Percentiles rank a stretch among this genome's conserved stretches.
phyloP scores from a whole-genome alignment of 2,329 filamentous ascomycete species.

The Thelonectria discophora region DNA sequence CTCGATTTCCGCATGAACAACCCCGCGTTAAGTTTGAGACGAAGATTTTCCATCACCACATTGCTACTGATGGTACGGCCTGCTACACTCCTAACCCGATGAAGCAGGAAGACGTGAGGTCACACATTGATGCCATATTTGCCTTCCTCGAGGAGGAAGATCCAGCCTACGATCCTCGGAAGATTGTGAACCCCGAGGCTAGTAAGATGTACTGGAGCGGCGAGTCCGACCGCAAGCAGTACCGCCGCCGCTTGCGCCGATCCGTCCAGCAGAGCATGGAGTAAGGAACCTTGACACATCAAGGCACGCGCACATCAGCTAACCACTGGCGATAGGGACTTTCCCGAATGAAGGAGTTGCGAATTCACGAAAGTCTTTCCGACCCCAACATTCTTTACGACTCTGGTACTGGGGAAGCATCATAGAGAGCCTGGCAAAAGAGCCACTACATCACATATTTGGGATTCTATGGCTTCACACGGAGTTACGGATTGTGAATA shows the following conservation, averaged over 20 bases:
- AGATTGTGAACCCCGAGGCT: slow-evolving; percentile 85
- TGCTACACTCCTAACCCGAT: slow-evolving; percentile 76
- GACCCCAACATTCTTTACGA: background rate
- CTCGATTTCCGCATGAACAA: slow-evolving; percentile 86
- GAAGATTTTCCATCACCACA: slow-evolving; percentile 85
- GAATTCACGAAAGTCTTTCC: background rate
- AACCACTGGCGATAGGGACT: slow-evolving; percentile 41
- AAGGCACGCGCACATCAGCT: slow-evolving; percentile 1
- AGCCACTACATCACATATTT: background rate
- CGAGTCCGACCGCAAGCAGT: slow-evolving; percentile 76
- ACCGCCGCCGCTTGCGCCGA: slow-evolving; percentile 81
- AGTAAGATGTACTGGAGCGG: slow-evolving; percentile 87
- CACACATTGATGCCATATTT: slow-evolving; percentile 86
- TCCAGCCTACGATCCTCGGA: slow-evolving; percentile 89
- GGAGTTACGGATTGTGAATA: background rate
- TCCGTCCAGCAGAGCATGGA: slow-evolving; percentile 77
- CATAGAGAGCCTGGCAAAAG: background rate
- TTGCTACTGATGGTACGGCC: slow-evolving; percentile 80
- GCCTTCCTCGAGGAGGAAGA: slow-evolving; percentile 85
- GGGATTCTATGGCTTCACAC: background rate
- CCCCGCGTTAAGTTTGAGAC: slow-evolving; percentile 85
- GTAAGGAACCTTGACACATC: slow-evolving; percentile 47
- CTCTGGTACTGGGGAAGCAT: background rate
- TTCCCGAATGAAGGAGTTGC: slow-evolving; percentile 40
- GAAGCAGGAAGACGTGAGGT: slow-evolving; percentile 77